Evolutionary conservation across 306 rosid genomes (phyloP).

Genomic region (Lithocarpus polystachyus): DNA sequence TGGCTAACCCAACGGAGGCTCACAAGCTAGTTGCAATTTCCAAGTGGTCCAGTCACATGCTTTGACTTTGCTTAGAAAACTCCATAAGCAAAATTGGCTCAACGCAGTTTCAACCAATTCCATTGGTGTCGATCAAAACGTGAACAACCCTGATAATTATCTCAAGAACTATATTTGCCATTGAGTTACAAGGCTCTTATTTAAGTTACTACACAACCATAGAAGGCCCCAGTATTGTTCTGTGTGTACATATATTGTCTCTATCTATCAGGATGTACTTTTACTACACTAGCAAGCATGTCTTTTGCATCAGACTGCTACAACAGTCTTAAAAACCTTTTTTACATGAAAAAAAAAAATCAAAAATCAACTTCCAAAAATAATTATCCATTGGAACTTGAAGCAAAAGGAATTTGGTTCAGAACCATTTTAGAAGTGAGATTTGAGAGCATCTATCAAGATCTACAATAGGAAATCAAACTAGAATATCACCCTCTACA

Average conservation of each 20-base stretch:
- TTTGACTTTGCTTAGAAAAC: no score
- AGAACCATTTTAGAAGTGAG: not conserved
- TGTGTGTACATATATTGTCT: not conserved
- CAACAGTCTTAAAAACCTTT: conserved; percentile 10
- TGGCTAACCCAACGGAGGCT: no score
- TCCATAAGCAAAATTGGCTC: no score
- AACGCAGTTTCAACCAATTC: no score
- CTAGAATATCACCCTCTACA: conserved; percentile 22
- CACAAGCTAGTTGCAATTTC: no score
- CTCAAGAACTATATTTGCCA: no score
- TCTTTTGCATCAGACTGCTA: conserved; percentile 27
- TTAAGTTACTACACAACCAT: no score
- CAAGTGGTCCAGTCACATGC: no score
- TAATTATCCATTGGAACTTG: conserved; percentile 12
- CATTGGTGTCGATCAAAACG: no score
- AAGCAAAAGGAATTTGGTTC: not conserved
- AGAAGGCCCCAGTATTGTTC: not conserved
- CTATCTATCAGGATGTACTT: not conserved
- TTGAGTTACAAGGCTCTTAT: no score
- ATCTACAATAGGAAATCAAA: conserved; percentile 5
- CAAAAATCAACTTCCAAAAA: conserved; percentile 19
- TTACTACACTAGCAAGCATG: conserved; percentile 11
- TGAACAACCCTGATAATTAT: no score
- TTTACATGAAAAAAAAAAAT: conserved; percentile 21
- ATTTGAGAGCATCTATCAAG: conserved; percentile 5